Conservation (phyloP, 768 basidiomycete species). For the Tylopilus cervinicoccineus region DNA sequence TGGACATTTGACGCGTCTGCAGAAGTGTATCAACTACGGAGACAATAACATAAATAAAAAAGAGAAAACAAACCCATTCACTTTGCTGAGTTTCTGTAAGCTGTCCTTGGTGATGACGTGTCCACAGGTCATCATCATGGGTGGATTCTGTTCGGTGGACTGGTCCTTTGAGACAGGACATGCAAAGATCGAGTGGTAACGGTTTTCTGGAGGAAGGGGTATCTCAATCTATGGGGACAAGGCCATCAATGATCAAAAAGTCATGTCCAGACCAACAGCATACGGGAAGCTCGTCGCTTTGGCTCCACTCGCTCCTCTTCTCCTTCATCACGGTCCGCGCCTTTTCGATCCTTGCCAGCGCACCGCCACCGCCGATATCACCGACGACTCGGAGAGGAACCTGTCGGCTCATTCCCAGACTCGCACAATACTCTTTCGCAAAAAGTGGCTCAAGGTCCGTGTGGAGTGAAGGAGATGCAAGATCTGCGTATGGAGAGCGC, state of each 20-base stretch:
- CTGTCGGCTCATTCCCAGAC: constrained; percentile 84
- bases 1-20: constrained; percentile 91
- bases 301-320: constrained; percentile 89
- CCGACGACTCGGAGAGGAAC: constrained; percentile 85
- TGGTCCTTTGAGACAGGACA: constrained; percentile 99
- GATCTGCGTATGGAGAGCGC: constrained; percentile 68
- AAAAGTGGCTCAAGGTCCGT: constrained; percentile 80
- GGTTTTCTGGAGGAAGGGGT: constrained; percentile 76
- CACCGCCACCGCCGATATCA: constrained; percentile 90
- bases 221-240: constrained; percentile 76
- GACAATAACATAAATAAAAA: not conserved
- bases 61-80: constrained; percentile 61
- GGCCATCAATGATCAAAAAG: not conserved
- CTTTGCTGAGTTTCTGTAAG: constrained; percentile 83
- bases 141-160: constrained; percentile 87
- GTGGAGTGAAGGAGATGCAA: constrained; percentile 69
- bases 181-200: constrained; percentile 96
- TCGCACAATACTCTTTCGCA: constrained; percentile 84
- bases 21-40: not conserved
- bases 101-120: constrained; percentile 95
- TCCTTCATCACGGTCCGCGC: constrained; percentile 92
- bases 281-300: constrained; percentile 86
- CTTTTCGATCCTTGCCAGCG: constrained; percentile 89
- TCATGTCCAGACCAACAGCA: constrained; percentile 1
- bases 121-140: constrained; percentile 97